Base-by-base conservation (phyloP, 2,329 filamentous ascomycete species). In the Coniochaeta sp. region DNA sequence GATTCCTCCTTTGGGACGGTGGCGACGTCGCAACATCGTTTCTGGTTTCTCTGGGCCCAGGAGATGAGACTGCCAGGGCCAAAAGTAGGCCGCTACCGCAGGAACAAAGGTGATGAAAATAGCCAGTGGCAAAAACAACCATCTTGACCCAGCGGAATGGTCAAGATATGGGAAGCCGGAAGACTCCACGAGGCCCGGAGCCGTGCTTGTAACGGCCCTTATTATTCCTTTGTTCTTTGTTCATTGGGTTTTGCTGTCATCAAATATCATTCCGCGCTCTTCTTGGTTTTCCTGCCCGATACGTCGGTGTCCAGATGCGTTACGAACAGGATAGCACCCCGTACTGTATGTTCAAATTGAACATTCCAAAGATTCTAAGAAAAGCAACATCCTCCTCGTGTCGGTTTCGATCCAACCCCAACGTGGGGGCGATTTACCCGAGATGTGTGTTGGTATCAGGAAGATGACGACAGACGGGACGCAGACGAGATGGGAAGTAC, bases 81-180 rank as follows among this genome's bases (percentile, higher is more conserved):
- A n/a, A n/a, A n/a, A n/a, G n/a, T n/a, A 42, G 48, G 22, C 31
- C 24, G 48, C 31, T 50, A 50, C 48, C 40, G 48, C 48, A 50
- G 48, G 48, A 50, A 50, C 48, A 50, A 40, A 40, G 48, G 48
- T 20, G 48, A 50, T 6, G 26, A 31, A 18, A 6, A 18, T 13
- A 20, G 30, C 26, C 24, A 48, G 48, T 50, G 48, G 48, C 48
- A 42, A 50, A 50, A 26, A 3, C 18, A 18, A 50, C 18, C 20
- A 40, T 27, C 14, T 9, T 12, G 22, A 28, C 48, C 31, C 31
- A 28, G n/a, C 48, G 48, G 31, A 33, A 40, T 13, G 48, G 31
- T 50, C 42, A 30, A 30, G 26, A 27, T 20, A 24, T 22, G 35
- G n/a, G n/a, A n/a, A n/a, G n/a, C n/a, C n/a, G n/a, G 20, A 24